Evolutionary conservation across 1,284 basidiomycete genomes (phyloP).

Genomic region (Tetrapyrgos nigripes): DNA sequence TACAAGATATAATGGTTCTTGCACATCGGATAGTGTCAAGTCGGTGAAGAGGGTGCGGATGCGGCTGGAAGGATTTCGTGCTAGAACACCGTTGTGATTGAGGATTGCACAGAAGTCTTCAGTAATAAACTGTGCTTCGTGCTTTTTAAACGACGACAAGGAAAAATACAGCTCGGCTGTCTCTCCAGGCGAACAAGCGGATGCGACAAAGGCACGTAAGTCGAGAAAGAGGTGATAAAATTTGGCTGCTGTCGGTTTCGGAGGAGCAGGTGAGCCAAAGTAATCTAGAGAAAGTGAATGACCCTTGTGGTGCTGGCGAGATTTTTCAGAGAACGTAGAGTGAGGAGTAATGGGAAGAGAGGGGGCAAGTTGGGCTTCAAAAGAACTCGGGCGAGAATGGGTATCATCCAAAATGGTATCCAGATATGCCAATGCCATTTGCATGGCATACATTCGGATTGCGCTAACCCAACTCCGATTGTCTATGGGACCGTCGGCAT

Average conservation of each 20-base stretch:
- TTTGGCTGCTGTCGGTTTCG: slow-evolving; percentile 59
- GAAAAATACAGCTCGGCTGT: slow-evolving; percentile 94
- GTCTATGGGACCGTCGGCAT: slow-evolving; percentile 80
- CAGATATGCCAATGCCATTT: slow-evolving; percentile 83
- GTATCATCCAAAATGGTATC: slow-evolving; percentile 56
- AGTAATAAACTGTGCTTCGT: slow-evolving; percentile 86
- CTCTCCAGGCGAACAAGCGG: slow-evolving; percentile 89
- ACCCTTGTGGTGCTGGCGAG: slow-evolving; percentile 46
- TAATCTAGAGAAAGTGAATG: slow-evolving; percentile 57
- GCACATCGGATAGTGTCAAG: slow-evolving; percentile 84
- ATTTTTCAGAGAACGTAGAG: slow-evolving; percentile 69
- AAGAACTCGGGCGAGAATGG: slow-evolving; percentile 36
- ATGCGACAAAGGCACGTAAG: slow-evolving; percentile 90
- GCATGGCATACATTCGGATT: slow-evolving; percentile 89
- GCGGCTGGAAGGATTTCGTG: slow-evolving; percentile 71
- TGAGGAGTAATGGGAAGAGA: slow-evolving; percentile 67
- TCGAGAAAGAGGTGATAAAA: slow-evolving; percentile 93
- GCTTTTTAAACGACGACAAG: slow-evolving; percentile 77
- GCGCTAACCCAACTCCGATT: slow-evolving; percentile 84
- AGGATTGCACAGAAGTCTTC: slow-evolving; percentile 93
- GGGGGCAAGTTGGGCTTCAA: slow-evolving; percentile 45
- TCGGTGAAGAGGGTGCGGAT: slow-evolving; percentile 92
- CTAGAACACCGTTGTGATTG: slow-evolving; percentile 90
- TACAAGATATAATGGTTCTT: slow-evolving; percentile 85
- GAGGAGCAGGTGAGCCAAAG: slow-evolving; percentile 38